Evolutionary conservation across 2,329 filamentous ascomycete genomes (phyloP).

Genomic region (Neonectria coccinea): DNA sequence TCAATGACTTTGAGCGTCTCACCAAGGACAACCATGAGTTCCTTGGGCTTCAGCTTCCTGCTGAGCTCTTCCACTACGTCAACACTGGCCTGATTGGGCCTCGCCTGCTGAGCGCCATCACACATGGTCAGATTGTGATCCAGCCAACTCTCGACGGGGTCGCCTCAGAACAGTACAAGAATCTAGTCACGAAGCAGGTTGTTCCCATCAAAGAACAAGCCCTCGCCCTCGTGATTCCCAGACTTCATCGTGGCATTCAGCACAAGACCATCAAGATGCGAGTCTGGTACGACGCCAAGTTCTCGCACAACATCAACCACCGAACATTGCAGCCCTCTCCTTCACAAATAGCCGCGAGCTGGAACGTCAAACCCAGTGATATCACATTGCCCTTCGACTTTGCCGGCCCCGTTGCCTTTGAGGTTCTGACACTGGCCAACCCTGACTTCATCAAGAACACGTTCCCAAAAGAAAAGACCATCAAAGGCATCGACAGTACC

Average conservation of each 20-base stretch:
- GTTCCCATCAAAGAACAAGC: conserved; percentile 80
- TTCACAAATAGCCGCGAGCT: conserved; percentile 65
- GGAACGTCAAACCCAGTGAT: conserved; percentile 77
- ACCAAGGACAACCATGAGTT: conserved; percentile 90
- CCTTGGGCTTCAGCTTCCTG: conserved; percentile 87
- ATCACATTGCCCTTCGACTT: conserved; percentile 60
- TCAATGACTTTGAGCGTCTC: conserved; percentile 77
- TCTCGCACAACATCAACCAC: conserved; percentile 76
- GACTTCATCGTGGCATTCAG: conserved; percentile 85
- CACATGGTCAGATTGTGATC: conserved; percentile 81
- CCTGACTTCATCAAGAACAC: conserved; percentile 77
- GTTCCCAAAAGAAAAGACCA: conserved; percentile 68
- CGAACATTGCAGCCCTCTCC: conserved; percentile 59
- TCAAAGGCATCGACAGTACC: conserved; percentile 70
- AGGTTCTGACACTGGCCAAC: conserved; percentile 76
- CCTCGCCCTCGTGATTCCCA: conserved; percentile 81
- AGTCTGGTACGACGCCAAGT: conserved; percentile 85
- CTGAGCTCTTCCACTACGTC: conserved; percentile 91
- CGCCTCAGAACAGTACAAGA: conserved; percentile 82
- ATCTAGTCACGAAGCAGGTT: conserved; percentile 80
- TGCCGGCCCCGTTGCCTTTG: conserved; percentile 61
- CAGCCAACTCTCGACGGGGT: conserved; percentile 88
- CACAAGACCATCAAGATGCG: conserved; percentile 81
- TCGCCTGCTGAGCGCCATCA: conserved; percentile 83
- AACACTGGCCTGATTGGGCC: conserved; percentile 84